phyloP scores from a whole-genome alignment of 805 yeast genomes.

The Sugiyamaella floridensis region DNA sequence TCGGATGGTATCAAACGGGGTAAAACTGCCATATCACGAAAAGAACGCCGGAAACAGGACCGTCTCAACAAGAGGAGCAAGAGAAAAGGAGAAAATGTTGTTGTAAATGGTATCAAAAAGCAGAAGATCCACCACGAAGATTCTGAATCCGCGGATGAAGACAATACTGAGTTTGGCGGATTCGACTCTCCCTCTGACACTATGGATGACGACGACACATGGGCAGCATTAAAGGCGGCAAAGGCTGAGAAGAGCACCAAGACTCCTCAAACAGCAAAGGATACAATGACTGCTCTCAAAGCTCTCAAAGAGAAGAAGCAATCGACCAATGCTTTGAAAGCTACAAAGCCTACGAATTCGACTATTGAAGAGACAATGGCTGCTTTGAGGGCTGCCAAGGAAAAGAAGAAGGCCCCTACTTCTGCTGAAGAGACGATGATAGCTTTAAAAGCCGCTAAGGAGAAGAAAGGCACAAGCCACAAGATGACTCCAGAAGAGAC shows the following conservation, averaged over 20 bases:
- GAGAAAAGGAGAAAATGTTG: neutral
- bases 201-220: neutral
- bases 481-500: slow-evolving; percentile 22
- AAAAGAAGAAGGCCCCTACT: slow-evolving; percentile 11
- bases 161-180: slow-evolving; percentile 23
- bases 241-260: neutral
- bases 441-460: slow-evolving; percentile 38
- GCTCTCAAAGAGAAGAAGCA: neutral
- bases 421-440: slow-evolving; percentile 37
- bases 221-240: neutral
- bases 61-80: neutral
- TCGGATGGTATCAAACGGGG: slow-evolving; percentile 16
- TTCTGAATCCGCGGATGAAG: slow-evolving; percentile 17
- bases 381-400: slow-evolving; percentile 26
- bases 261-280: slow-evolving; percentile 5
- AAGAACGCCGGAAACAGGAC: neutral
- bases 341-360: neutral
- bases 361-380: slow-evolving; percentile 24
- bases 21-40: slow-evolving; percentile 4
- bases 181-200: slow-evolving; percentile 15
- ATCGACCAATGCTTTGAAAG: neutral
- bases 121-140: neutral
- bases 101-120: neutral
- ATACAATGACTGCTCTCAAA: slow-evolving; percentile 7
- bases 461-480: slow-evolving; percentile 14